Percentiles rank a stretch among this genome's conserved stretches.
Conservation (phyloP, 345 rosid genomes). For the Melaleuca quinquenervia region DNA sequence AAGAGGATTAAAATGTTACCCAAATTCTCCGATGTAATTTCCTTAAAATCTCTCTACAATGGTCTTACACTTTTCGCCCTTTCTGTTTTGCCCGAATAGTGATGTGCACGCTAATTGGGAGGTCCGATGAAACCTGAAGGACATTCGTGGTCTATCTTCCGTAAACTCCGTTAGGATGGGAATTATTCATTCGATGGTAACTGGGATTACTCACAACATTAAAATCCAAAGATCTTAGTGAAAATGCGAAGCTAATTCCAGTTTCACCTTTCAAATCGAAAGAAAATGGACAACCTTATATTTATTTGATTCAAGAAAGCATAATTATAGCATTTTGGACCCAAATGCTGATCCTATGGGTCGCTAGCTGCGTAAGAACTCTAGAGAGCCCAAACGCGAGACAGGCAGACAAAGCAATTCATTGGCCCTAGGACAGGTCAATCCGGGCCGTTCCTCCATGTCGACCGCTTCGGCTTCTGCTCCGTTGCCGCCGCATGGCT, state of each 20-base stretch:
- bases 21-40: neutral
- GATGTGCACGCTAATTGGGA: neutral
- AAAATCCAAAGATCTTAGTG: neutral
- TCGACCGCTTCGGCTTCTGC: neutral
- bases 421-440: conserved; percentile 23
- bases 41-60: neutral
- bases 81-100: neutral
- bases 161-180: neutral
- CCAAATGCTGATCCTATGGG: neutral
- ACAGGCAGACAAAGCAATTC: conserved; percentile 22
- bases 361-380: neutral
- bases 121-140: neutral
- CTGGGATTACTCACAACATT: neutral
- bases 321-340: neutral
- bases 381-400: neutral
- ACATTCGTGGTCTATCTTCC: neutral
- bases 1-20: neutral
- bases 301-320: neutral
- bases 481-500: neutral
- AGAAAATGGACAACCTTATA: neutral
- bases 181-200: neutral
- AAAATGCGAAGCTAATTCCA: neutral
- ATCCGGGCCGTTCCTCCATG: conserved; percentile 30
- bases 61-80: neutral
- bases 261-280: neutral